Evolutionary conservation across 345 rosid genomes (phyloP).

Genomic region (Boechera divaricarpa): DNA sequence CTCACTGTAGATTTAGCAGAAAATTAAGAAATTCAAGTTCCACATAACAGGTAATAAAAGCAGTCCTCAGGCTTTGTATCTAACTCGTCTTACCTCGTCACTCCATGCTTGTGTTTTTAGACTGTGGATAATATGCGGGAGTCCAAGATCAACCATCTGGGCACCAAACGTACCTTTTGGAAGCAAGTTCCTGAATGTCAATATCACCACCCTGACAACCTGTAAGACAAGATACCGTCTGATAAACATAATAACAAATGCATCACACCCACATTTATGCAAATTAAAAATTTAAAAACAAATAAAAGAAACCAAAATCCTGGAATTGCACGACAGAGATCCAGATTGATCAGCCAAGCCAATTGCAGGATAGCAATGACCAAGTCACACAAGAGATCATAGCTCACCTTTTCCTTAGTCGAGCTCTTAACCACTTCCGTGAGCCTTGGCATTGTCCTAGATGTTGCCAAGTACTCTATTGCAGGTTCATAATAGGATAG

Average conservation of each 20-base stretch:
- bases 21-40: neutral
- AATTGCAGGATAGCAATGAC: constrained; percentile 7
- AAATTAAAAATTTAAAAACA: neutral
- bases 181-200: constrained; percentile 76
- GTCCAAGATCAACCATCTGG: constrained; percentile 88
- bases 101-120: too few species aligned
- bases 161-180: constrained; percentile 78
- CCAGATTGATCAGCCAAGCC: constrained; percentile 17
- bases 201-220: constrained; percentile 86
- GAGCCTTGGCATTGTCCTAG: constrained; percentile 78
- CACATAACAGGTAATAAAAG: too few species aligned
- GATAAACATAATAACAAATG: constrained; percentile 33
- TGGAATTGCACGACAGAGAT: constrained; percentile 8
- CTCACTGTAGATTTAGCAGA: neutral
- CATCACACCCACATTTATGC: neutral
- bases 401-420: constrained; percentile 89
- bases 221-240: constrained; percentile 36
- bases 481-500: constrained; percentile 95
- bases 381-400: constrained; percentile 23
- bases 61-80: too few species aligned
- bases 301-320: constrained; percentile 15
- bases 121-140: constrained; percentile 55
- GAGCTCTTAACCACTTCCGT: constrained; percentile 86
- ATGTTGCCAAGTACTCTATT: constrained; percentile 81
- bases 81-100: too few species aligned